Base-by-base conservation (phyloP, 441 rosid species). In the Macaranga tanarius region DNA sequence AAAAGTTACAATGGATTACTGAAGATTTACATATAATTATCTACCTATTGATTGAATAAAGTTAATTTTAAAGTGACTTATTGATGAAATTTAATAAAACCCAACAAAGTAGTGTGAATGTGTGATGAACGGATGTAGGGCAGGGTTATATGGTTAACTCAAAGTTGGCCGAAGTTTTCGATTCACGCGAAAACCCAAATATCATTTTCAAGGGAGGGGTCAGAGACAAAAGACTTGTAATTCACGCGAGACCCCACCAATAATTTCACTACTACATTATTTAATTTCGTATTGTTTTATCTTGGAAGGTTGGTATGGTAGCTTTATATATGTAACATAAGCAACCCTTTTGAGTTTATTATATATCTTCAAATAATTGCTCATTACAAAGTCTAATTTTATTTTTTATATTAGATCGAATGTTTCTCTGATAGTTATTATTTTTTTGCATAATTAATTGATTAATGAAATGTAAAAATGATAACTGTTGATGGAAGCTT, bases 241-340 rank as follows among this genome's bases (percentile, higher is more conserved):
- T 47, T 65, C 83, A 73, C 67, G 64, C 64, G 20, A 45, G 58
- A 34, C 59, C 77, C 83, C 48, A 15, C 50, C 74, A 71, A 70
- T 72, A 28, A 65, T 72, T 42, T 64, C 54, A 54, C 52, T 64
- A 7, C 61, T 40, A 57, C 56, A 42, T 56, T 20, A 2, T 1
- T 42, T 2, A 38, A 10, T 67, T 17, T 12, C 38, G 6, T 22
- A 59, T n/a, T 42, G 13, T 7, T 34, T 26, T 10, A 59, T 6
- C 8, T 45, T 50, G 3, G 19, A 7, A 23, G n/a, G n/a, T n/a
- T 19, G 10, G 42, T n/a, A 4, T 19, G 10, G 42, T n/a, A 4
- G 2, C 12, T 16, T 31, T 12, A 40, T 34, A 34, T 34, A 34
- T 34, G 6, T 34, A 34, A 34, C 38, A 34, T 34, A 4, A 34